Evolutionary conservation across 257 asterid species (phyloP), one percentile per base, ranked within the genome.

Genomic region (Solanum dulcamara): DNA sequence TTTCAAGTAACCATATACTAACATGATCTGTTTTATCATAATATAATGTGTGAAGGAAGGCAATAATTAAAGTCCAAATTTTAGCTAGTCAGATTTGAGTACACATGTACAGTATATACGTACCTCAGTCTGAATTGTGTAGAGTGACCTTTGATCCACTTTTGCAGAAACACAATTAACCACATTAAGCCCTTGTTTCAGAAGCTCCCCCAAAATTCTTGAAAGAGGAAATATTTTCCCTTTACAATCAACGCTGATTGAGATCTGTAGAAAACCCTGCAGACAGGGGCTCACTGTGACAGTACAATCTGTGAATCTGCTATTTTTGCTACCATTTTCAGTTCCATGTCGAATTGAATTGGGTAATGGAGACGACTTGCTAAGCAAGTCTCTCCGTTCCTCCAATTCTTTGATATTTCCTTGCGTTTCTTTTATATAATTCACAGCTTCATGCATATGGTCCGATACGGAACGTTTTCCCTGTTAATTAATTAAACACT

Each of bases 381-480:
- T 87, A 28, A 90, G 17, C 80, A 70, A 24, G 48, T 90, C 92
- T 86, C 93, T 87, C 11, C 70, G 86, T 60, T 24, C 62, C 44
- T 74, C 79, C 86, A 91, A 44, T 55, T 89, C 88, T 13, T 85
- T 71, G 32, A 90, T 85, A 0, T 88, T 91, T 3, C 84, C 86
- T 64, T 89, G 84, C 88, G 85, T 48, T 35, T 57, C 75, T 40
- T 91, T 80, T 66, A 91, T 93, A 90, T 91, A 90, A 84, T 87
- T 89, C 83, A 57, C 88, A 0, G 97, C 93, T 85, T 83, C 92
- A 10, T 90, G 92, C 89, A 92, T 90, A 88, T 91, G 91, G 72
- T 93, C 97, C 35, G 93, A 85, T 24, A 86, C 84, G 3, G 94
- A 86, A 35, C 92, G 91, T 83, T 90, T 92, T 77, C 93, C 96